Base-by-base conservation (phyloP, 1,284 basidiomycete genomes). In the Caloboletus firmus region DNA sequence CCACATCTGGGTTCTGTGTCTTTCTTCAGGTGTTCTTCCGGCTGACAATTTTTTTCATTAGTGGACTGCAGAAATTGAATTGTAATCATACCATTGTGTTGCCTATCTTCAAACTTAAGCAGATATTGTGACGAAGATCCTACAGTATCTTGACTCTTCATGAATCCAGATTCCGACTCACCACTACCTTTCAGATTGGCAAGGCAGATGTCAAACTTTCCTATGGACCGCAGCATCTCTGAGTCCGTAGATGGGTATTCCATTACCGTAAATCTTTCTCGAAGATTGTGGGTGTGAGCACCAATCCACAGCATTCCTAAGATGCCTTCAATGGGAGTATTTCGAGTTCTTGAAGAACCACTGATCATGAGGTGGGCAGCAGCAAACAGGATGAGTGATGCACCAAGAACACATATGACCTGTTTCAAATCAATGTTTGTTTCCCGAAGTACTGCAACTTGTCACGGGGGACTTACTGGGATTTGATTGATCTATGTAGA, bases 221-320 rank as follows among this genome's bases (percentile, higher is more conserved):
- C 46, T 22, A 28, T 34, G 10, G 32, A 41, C 12, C 37, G 28
- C 30, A 52, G 45, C 6, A 28, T 22, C 18, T n/a, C 12, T 0
- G 18, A 15, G n/a, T n/a, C n/a, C n/a, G n/a, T n/a, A 24, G 52
- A 43, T 7, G 47, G 47, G 2, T 7, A 9, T 13, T 18, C 13
- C 10, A 43, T 26, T 11, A 22, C 10, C 13, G 8, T 10, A 13
- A 44, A 34, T 24, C n/a, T 36, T 13, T 51, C 40, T 9, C 40
- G 47, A 24, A 51, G 24, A 18, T 15, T 35, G 18, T n/a, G 35
- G 11, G 8, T 15, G 18, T 50, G 45, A 12, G 46, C 51, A 18
- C 46, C 39, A 34, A 43, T 31, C 46, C 51, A 52, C 4, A 52
- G 32, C 12, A 37, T 24, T 42, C 26, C 47, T 17, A 53, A 42